phyloP scores from a whole-genome alignment of 306 rosid genomes.

The Trifolium subterraneum region DNA sequence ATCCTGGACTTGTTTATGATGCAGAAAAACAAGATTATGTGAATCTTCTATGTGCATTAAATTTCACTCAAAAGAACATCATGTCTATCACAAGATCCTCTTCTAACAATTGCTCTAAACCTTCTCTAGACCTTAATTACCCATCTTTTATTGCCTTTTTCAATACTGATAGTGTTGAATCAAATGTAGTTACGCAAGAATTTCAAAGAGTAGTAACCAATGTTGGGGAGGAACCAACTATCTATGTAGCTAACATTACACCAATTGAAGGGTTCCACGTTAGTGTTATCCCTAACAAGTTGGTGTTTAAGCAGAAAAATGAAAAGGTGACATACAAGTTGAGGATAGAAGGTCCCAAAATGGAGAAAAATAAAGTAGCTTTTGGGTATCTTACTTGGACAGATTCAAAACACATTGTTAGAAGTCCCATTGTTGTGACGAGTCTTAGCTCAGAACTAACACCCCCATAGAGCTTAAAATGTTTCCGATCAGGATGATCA shows the following conservation, averaged over 20 bases:
- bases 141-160: conserved; percentile 74
- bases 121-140: conserved; percentile 69
- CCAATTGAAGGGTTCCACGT: conserved; percentile 51
- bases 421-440: conserved; percentile 27
- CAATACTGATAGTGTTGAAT: background rate
- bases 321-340: conserved; percentile 56
- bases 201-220: conserved; percentile 65
- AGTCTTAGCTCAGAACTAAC: conserved; percentile 4
- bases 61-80: conserved; percentile 54
- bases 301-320: conserved; percentile 56
- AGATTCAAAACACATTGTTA: background rate
- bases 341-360: conserved; percentile 51
- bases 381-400: conserved; percentile 18
- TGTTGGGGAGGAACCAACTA: conserved; percentile 54
- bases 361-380: background rate
- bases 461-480: background rate
- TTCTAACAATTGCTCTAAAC: conserved; percentile 50
- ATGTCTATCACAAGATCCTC: conserved; percentile 54
- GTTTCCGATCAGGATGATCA: background rate
- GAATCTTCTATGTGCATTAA: conserved; percentile 71
- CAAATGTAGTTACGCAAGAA: conserved; percentile 40
- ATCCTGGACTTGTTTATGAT: conserved; percentile 81
- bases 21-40: conserved; percentile 56
- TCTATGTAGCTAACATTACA: conserved; percentile 54
- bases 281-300: conserved; percentile 47